These are phyloP conservation scores for Pseudovirgaria hyperparasitica DNA, from an alignment of 2,329 filamentous ascomycete species.

Conservation along the genomic window DNA sequence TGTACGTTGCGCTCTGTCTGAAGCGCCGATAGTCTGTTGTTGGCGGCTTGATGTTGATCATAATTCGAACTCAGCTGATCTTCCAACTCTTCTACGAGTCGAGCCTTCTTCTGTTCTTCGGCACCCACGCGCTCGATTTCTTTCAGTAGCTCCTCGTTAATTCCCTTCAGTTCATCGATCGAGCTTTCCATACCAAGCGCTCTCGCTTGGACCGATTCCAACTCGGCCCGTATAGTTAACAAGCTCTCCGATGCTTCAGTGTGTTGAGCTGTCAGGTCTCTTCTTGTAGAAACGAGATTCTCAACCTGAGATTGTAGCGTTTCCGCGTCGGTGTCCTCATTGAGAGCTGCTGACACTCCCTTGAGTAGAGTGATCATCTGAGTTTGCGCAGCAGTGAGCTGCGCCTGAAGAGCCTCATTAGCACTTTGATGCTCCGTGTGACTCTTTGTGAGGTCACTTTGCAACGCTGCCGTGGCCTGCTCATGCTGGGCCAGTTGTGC, in stretches of 20 bases:
- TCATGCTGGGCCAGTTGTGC: conserved; percentile 20
- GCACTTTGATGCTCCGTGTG: conserved; percentile 13
- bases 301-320: conserved; percentile 31
- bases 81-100: conserved; percentile 88
- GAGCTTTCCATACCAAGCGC: conserved; percentile 28
- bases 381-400: conserved; percentile 45
- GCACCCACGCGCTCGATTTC: conserved; percentile 44
- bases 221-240: conserved; percentile 27
- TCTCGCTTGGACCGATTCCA: conserved; percentile 26
- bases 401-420: conserved; percentile 41
- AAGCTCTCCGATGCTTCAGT: conserved; percentile 31
- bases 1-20: conserved; percentile 33
- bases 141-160: conserved; percentile 42
- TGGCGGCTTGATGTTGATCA: conserved; percentile 76
- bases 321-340: conserved; percentile 42
- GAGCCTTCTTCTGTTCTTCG: conserved; percentile 80
- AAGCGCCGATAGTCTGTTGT: conserved; percentile 69
- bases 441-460: conserved; percentile 12
- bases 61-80: conserved; percentile 93
- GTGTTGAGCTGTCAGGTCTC: conserved; percentile 28
- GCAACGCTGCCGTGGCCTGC: conserved; percentile 19
- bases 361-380: conserved; percentile 48
- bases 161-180: conserved; percentile 31
- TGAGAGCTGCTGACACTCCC: conserved; percentile 50
- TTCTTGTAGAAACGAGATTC: conserved; percentile 31